Evolutionary conservation across 1,284 basidiomycete genomes (phyloP).

Genomic region (Rhodotorula mucilaginosa): DNA sequence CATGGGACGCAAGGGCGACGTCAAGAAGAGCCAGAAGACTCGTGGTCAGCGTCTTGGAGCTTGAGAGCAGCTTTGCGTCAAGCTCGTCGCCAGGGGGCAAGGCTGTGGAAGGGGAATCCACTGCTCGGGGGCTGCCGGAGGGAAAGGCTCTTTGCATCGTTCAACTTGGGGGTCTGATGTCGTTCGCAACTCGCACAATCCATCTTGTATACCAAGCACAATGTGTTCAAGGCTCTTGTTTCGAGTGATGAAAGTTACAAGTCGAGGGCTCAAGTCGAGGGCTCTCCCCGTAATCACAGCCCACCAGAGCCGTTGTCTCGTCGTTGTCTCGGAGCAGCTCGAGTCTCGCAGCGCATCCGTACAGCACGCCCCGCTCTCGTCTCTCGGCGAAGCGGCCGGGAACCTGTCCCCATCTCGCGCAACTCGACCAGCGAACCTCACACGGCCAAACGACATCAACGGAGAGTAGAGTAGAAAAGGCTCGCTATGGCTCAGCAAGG

Average conservation of each 20-base stretch:
- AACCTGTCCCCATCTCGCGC: background rate
- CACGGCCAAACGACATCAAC: background rate
- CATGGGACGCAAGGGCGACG: slow-evolving; percentile 34
- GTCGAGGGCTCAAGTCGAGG: too few relatives aligned
- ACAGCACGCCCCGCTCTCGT: too few relatives aligned
- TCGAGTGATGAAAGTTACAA: too few relatives aligned
- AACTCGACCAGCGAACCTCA: background rate
- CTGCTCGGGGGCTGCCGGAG: too few relatives aligned
- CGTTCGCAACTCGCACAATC: slow-evolving; percentile 2
- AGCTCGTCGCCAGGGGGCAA: too few relatives aligned
- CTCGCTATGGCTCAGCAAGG: slow-evolving; percentile 2
- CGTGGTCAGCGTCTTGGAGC: slow-evolving; percentile 34
- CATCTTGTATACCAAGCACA: background rate
- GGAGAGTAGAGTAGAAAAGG: background rate
- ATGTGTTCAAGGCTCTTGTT: too few relatives aligned
- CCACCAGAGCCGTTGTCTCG: background rate
- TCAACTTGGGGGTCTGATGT: background rate
- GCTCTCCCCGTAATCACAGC: background rate
- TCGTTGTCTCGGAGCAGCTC: too few relatives aligned
- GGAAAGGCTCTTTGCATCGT: too few relatives aligned
- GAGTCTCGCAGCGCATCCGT: too few relatives aligned
- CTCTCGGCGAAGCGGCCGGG: too few relatives aligned
- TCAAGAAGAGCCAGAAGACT: slow-evolving; percentile 14
- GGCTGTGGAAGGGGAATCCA: too few relatives aligned
- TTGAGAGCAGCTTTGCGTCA: background rate